phyloP scores from a whole-genome alignment of 805 yeast genomes.

The Tetrapisispora taiwanensis region DNA sequence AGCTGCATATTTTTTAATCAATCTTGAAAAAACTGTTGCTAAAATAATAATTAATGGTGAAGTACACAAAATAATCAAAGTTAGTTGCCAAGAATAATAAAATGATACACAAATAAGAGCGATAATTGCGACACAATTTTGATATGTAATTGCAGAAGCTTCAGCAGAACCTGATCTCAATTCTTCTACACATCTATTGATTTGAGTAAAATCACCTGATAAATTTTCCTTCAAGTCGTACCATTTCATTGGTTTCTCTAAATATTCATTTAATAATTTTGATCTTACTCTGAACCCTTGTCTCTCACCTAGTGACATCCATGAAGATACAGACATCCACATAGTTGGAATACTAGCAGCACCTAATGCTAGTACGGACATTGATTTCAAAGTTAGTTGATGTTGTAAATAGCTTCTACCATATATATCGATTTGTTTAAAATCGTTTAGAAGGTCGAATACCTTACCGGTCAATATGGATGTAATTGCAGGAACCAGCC shows the following conservation, averaged over 20 bases:
- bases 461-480: slow-evolving; percentile 59
- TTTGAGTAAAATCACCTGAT: slow-evolving; percentile 55
- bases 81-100: slow-evolving; percentile 74
- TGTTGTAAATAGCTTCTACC: slow-evolving; percentile 9
- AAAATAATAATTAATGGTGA: slow-evolving; percentile 54
- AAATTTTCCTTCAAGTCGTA: slow-evolving; percentile 46
- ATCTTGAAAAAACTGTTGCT: slow-evolving; percentile 41
- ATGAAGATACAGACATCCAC: slow-evolving; percentile 48
- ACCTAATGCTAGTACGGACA: slow-evolving; percentile 39
- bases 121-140: slow-evolving; percentile 42
- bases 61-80: slow-evolving; percentile 64
- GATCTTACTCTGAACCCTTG: slow-evolving; percentile 51
- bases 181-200: slow-evolving; percentile 68
- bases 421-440: slow-evolving; percentile 12
- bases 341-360: slow-evolving; percentile 34
- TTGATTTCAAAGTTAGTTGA: slow-evolving; percentile 31
- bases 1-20: slow-evolving; percentile 40
- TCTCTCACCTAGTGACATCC: slow-evolving; percentile 65
- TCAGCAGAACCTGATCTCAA: slow-evolving; percentile 58
- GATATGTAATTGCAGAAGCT: slow-evolving; percentile 46
- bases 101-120: slow-evolving; percentile 57
- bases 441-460: slow-evolving; percentile 37
- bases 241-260: slow-evolving; percentile 45
- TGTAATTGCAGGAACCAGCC: slow-evolving; percentile 49
- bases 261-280: slow-evolving; percentile 34